These are phyloP conservation scores for Cladosporium sp. DNA, from an alignment of 2,329 filamentous ascomycete species.

Conservation along the genomic window DNA sequence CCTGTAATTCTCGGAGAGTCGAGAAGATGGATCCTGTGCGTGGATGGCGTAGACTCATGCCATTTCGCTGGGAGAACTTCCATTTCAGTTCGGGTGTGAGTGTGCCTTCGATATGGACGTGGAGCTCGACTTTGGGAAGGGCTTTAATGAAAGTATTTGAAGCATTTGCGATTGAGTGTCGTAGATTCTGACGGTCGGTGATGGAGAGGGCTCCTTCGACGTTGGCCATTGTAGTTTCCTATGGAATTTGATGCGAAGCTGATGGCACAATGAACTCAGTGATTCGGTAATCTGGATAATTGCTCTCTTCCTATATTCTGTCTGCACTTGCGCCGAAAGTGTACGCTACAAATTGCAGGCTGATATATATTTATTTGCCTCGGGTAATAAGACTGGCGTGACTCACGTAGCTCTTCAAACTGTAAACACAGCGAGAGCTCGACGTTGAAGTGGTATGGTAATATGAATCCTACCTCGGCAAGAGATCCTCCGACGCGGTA, in stretches of 20 bases:
- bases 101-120: slow-evolving; percentile 47
- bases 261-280: no score
- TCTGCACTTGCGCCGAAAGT: no score
- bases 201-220: slow-evolving; percentile 13
- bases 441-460: no score
- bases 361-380: no score
- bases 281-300: no score
- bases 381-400: no score
- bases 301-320: no score
- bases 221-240: slow-evolving; percentile 9
- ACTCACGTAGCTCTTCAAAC: no score
- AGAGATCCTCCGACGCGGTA: no score
- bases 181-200: not conserved
- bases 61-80: slow-evolving; percentile 40
- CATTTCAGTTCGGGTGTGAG: slow-evolving; percentile 40
- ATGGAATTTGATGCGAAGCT: not conserved
- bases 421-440: no score
- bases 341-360: no score
- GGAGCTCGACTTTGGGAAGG: slow-evolving; percentile 45
- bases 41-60: slow-evolving; percentile 11
- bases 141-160: slow-evolving; percentile 30
- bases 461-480: no score
- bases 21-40: slow-evolving; percentile 14
- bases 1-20: slow-evolving; percentile 31
- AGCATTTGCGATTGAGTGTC: not conserved